Evolutionary conservation across 2,329 filamentous ascomycete species (phyloP), one percentile per base, ranked within the genome.

Genomic region (Myriangium duriaei): DNA sequence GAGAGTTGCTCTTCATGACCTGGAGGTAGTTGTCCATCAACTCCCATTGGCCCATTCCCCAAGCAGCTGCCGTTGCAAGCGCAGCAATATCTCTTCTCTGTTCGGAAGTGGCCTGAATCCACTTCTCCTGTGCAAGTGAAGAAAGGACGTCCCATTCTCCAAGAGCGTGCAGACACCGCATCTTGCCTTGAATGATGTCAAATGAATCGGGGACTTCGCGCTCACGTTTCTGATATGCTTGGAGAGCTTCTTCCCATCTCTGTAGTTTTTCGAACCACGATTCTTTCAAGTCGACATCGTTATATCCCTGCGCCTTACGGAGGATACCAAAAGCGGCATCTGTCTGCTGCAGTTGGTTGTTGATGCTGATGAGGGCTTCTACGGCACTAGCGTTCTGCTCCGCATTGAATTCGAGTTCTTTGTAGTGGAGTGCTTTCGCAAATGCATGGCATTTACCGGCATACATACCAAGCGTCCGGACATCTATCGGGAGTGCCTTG

Each of bases 261-360:
- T 96, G 86, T 33, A 99, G 66, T 64, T 95, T 96, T 61, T 98
- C 92, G 49, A 95, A 98, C 91, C 91, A 99, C 0, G 87, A 95
- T 62, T 99, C 91, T 43, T 93, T 85, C 34, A 98, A 70, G 54
- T 93, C 85, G 18, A 99, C 93, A 53, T 98, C 91, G 49, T 84
- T 83, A 58, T 96, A 98, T 30, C 85, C 76, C 58, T 98, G 91
- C 6, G 91, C 91, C 62, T 94, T 94, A 35, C 91, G 79, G 41
- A 99, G 69, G 43, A 99, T 99, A 59, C 91, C 91, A 49, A 99
- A 96, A 30, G 91, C 92, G 19, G 91, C 92, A 61, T 99, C 91
- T 71, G 91, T 95, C 58, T 99, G 91, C 57, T 98, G 91, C 5
- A 99, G 72, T 57, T 98, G 88, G 55, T 99, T 98, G 63, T 99